Conservation (phyloP, 495 filamentous ascomycete species). For the Penicillium mononematosum region DNA sequence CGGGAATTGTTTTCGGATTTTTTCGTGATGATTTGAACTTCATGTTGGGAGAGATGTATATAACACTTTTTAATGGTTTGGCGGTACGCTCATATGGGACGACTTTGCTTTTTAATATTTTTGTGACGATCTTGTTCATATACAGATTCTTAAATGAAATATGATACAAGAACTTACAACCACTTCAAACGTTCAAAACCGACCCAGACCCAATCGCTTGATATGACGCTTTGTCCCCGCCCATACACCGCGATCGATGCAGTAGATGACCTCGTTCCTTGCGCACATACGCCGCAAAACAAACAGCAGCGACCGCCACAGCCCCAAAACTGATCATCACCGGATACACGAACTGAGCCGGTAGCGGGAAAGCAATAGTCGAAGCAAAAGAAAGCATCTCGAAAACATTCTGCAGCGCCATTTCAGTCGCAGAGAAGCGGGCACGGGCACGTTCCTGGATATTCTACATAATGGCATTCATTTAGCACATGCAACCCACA, state of each 20-base stretch:
- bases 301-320: conserved; percentile 30
- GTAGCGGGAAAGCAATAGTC: conserved; percentile 58
- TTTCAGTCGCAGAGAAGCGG: conserved; percentile 61
- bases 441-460: conserved; percentile 51
- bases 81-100: not conserved
- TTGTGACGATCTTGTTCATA: not conserved
- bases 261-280: conserved; percentile 61
- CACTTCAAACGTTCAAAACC: not conserved
- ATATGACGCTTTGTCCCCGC: conserved; percentile 23
- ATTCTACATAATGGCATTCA: conserved; percentile 31
- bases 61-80: not conserved
- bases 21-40: conserved; percentile 38
- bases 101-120: not conserved
- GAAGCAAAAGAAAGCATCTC: conserved; percentile 61
- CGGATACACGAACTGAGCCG: conserved; percentile 61
- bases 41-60: not conserved
- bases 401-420: conserved; percentile 62
- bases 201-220: not conserved
- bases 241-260: conserved; percentile 44
- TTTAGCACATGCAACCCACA: not conserved
- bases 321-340: conserved; percentile 52
- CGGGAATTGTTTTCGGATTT: conserved; percentile 40
- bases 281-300: conserved; percentile 30
- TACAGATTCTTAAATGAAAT: not conserved
- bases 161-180: not conserved